Conservation (phyloP, 1,139 yeast species). For the Diutina ranongensis region DNA sequence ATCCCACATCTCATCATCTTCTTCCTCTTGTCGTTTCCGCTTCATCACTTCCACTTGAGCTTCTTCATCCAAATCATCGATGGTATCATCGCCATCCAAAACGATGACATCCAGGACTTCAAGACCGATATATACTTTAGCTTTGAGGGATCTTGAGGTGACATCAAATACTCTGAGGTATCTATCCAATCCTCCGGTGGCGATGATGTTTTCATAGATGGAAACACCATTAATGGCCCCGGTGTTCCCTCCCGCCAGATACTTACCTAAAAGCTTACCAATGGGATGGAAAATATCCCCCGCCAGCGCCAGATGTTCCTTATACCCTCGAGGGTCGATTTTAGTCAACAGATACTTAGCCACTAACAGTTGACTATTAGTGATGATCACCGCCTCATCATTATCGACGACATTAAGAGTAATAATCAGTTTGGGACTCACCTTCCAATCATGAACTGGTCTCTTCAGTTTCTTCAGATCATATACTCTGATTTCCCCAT, state of each 20-base stretch:
- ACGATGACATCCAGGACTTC: slow-evolving; percentile 51
- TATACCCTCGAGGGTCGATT: slow-evolving; percentile 24
- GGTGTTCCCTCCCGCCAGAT: slow-evolving; percentile 31
- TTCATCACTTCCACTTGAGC: slow-evolving; percentile 12
- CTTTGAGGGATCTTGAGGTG: slow-evolving; percentile 43
- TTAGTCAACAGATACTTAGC: slow-evolving; percentile 37
- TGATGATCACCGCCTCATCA: slow-evolving; percentile 32
- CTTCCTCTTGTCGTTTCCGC: slow-evolving; percentile 17
- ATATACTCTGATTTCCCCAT: slow-evolving; percentile 59
- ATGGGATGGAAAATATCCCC: slow-evolving; percentile 29
- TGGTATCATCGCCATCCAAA: slow-evolving; percentile 35
- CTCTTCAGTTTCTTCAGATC: slow-evolving; percentile 48
- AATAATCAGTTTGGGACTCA: slow-evolving; percentile 37
- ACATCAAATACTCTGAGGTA: slow-evolving; percentile 69
- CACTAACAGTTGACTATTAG: slow-evolving; percentile 47
- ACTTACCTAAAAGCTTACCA: slow-evolving; percentile 31
- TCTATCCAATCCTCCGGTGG: slow-evolving; percentile 77
- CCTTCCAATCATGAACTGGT: slow-evolving; percentile 40
- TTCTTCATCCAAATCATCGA: slow-evolving; percentile 12
- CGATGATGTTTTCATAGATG: slow-evolving; percentile 16
- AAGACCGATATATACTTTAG: slow-evolving; percentile 66
- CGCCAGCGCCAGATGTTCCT: slow-evolving; percentile 32
- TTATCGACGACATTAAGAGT: slow-evolving; percentile 22
- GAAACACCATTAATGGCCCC: slow-evolving; percentile 30
- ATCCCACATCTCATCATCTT: slow-evolving; percentile 29